Percentiles rank a stretch among this genome's conserved stretches.
These are phyloP conservation scores for Mycena rosella DNA, from an alignment of 768 basidiomycete species.

Conservation along the genomic window DNA sequence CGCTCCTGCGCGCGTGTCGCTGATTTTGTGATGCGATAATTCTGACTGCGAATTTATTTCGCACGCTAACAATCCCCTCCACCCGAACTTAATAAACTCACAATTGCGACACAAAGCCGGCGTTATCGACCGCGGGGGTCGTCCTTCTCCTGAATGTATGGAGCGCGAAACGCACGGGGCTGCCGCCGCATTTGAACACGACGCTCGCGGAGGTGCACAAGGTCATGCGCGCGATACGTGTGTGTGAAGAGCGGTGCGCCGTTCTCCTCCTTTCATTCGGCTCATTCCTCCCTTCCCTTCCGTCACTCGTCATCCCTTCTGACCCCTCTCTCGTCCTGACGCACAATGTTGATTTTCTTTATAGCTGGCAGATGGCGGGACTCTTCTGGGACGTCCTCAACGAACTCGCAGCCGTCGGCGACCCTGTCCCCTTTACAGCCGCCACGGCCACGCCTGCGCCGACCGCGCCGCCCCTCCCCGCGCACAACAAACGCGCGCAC, in stretches of 20 bases:
- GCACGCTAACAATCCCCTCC: no score
- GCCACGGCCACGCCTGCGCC: neutral
- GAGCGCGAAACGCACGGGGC: slow-evolving; percentile 67
- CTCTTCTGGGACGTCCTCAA: slow-evolving; percentile 47
- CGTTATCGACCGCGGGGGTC: slow-evolving; percentile 57
- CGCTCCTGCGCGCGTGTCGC: neutral
- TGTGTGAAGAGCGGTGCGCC: slow-evolving; percentile 53
- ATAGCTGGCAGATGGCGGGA: slow-evolving; percentile 59
- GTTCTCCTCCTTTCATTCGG: neutral
- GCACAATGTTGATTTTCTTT: neutral
- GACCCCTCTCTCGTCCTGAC: neutral
- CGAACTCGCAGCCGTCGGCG: slow-evolving; percentile 19
- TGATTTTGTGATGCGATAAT: no score
- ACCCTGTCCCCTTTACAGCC: neutral
- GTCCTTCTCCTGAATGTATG: slow-evolving; percentile 77
- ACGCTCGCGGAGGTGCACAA: slow-evolving; percentile 72
- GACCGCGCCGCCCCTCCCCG: neutral
- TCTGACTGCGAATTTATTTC: no score
- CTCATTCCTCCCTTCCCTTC: no score
- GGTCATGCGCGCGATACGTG: slow-evolving; percentile 64
- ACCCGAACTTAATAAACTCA: no score
- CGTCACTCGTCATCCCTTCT: no score
- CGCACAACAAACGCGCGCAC: neutral
- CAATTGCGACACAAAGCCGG: no score
- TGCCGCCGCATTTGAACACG: slow-evolving; percentile 58